Evolutionary conservation across 306 rosid genomes (phyloP).

Genomic region (Dalbergia cultrata): DNA sequence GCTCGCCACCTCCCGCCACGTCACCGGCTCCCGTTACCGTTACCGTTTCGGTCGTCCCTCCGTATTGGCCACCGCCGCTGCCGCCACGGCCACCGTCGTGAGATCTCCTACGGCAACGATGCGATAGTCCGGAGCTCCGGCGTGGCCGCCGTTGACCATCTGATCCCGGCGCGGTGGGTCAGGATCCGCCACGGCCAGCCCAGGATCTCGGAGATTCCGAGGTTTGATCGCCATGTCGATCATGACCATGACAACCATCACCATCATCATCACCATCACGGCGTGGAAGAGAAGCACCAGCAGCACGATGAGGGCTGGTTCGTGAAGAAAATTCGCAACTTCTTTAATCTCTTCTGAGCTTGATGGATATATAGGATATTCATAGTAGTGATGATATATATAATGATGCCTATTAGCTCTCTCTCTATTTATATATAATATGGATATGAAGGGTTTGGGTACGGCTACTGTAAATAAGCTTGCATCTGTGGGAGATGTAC

Average conservation of each 20-base stretch:
- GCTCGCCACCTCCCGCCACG: constrained; percentile 32
- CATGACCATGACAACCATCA: neutral
- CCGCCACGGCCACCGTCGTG: constrained; percentile 46
- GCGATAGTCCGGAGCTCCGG: constrained; percentile 1
- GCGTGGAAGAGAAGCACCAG: neutral
- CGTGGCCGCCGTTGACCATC: neutral
- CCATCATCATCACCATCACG: constrained; percentile 1
- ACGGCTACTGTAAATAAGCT: constrained; percentile 3
- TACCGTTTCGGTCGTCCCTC: constrained; percentile 13
- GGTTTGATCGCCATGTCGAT: neutral
- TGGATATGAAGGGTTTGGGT: constrained; percentile 23
- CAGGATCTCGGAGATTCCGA: neutral
- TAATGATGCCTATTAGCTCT: neutral
- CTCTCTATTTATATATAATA: neutral
- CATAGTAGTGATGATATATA: neutral
- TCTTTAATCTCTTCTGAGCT: constrained; percentile 42
- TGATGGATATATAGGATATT: neutral
- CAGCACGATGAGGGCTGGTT: constrained; percentile 25
- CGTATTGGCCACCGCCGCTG: constrained; percentile 18
- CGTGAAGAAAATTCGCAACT: constrained; percentile 39
- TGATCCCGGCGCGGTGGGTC: constrained; percentile 9
- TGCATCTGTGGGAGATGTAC: constrained; percentile 35
- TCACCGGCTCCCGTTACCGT: neutral
- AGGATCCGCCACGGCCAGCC: neutral
- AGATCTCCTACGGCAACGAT: constrained; percentile 53